Evolutionary conservation across 2,329 filamentous ascomycete genomes (phyloP), one percentile per base, ranked within the genome.

Genomic region (Claviceps africana): DNA sequence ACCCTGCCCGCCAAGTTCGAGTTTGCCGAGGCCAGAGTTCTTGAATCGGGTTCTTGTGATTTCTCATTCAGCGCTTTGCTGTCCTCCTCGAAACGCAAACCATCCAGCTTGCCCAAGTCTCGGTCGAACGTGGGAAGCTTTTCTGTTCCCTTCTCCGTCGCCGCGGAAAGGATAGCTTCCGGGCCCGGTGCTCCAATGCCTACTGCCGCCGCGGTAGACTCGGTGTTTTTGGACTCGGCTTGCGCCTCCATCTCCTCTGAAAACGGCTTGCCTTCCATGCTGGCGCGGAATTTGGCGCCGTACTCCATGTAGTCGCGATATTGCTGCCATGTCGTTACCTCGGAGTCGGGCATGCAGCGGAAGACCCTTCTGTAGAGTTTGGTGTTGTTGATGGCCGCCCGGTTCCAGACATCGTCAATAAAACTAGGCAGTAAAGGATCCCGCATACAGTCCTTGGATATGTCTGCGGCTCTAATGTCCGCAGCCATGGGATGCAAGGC

Each of bases 281-380:
- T 78, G 59, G 85, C 82, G 52, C 79, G 78, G 72, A 98, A 96
- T 46, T 82, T 79, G 58, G 85, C 81, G 19, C 78, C 76, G 64
- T 96, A 97, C 4, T 82, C 77, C 51, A 79, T 76, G 62, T 86
- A 95, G 58, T 94, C 85, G 56, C 87, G 85, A 68, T 98, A 98
- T 57, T 95, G 86, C 58, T 86, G 83, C 93, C 93, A 98, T 44
- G 86, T 91, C 57, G 82, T 84, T 28, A 95, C 93, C 63, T 96
- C 88, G 50, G 83, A 96, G 65, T 98, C 93, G 1, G 93, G 93
- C 86, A 95, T 94, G 67, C 90, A 96, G 47, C 90, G 83, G 72
- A 98, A 98, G 9, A 98, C 91, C 55, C 86, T 82, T 33, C 93
- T 85, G 70, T 87, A 98, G 47, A 98, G 78, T 64, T 89, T 91